Base-by-base conservation (phyloP, 371 early-diverging fungal genomes). In the Sporodiniella umbellata region DNA sequence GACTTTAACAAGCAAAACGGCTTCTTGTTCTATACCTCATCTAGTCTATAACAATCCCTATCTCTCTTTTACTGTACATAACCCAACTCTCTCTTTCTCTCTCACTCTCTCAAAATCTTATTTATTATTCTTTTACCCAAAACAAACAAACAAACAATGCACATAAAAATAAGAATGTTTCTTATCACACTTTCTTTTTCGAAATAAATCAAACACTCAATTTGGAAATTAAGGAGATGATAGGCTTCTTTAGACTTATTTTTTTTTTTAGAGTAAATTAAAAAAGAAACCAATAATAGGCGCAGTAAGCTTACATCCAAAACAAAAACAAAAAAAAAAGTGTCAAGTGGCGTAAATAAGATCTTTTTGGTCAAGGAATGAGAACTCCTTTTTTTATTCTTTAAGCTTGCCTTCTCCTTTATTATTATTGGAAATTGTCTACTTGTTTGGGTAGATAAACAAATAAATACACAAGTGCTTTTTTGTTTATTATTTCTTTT, bases 11-110 rank as follows among this genome's bases (percentile, higher is more conserved):
- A 58, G 25, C 33, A 48, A 19, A 53, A 35, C 30, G 59, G 59
- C 6, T 58, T 58, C 21, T 15, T 58, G 15, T 33, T 58, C 11
- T 58, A 53, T 14, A 48, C 53, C 31, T 47, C 58, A 28, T n/a
- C n/a, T n/a, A 43, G 31, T 24, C 5, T 39, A 30, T 49, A 56
- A 55, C 46, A 54, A 46, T 14, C n/a, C 11, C 21, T 30, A 18
- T 15, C 22, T 8, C 42, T 10, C n/a, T 4, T 28, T 10, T 28
- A 21, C 17, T 46, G 24, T 33, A 46, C 35, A 45, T 26, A 30
- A 8, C 28, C 17, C 12, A 45, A 24, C 24, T 19, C 19, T 48
- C 11, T 31, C 33, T 33, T 8, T 23, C 19, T 12, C 18, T 28
- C n/a, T n/a, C n/a, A n/a, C n/a, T n/a, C n/a, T n/a, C n/a, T n/a